phyloP scores from a whole-genome alignment of 192 early-diverging fungal genomes.

The Umbelopsis ramanniana region DNA sequence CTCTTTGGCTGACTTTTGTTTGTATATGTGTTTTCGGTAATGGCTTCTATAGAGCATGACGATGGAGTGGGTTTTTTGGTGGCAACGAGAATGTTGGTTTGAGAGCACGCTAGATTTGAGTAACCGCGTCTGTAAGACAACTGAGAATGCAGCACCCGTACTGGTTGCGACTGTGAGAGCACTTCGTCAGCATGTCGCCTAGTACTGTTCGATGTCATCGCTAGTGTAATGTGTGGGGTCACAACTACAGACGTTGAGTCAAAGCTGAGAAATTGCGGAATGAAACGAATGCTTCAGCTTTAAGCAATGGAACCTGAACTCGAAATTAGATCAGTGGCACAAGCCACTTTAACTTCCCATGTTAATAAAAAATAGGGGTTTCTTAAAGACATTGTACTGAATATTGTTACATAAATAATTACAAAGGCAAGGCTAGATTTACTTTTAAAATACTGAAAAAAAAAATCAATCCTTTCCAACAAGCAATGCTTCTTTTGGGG shows the following conservation, averaged over 20 bases:
- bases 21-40: conserved; percentile 14
- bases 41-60: conserved; percentile 2
- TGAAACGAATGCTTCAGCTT: no score
- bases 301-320: no score
- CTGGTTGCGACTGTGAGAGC: neutral
- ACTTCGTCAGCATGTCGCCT: conserved; percentile 1
- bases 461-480: conserved; percentile 20
- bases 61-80: conserved; percentile 5
- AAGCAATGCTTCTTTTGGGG: neutral
- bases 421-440: neutral
- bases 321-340: neutral
- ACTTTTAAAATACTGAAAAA: no score
- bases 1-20: neutral
- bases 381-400: no score
- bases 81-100: conserved; percentile 19
- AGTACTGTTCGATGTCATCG: neutral
- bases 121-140: conserved; percentile 13
- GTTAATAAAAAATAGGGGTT: no score
- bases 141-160: conserved; percentile 12
- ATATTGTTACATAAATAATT: conserved; percentile 14
- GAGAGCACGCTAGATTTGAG: conserved; percentile 17
- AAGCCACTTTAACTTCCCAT: conserved; percentile 6
- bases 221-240: neutral
- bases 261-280: neutral
- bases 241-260: no score